phyloP scores from a whole-genome alignment of 352 stramenopile genomes.

The Elongisporangium anandrum region DNA sequence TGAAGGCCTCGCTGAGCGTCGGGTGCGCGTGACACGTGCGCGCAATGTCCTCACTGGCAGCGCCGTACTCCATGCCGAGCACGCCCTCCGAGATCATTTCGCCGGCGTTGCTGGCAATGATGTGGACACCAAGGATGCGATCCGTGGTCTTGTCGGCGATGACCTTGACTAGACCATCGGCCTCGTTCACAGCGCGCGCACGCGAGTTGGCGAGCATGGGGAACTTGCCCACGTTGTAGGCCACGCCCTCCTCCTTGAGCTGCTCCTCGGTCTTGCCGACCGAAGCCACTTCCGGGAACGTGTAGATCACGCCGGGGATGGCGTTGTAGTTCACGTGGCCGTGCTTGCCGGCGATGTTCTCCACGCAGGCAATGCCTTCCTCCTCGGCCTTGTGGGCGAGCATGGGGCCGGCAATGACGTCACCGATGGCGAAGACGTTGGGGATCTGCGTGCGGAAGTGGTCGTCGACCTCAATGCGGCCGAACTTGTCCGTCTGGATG shows the following conservation, averaged over 20 bases:
- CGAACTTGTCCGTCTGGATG: slow-evolving; percentile 96
- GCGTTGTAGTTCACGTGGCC: slow-evolving; percentile 99
- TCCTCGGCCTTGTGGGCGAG: slow-evolving; percentile 99
- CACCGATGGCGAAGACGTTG: slow-evolving; percentile 96
- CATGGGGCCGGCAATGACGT: slow-evolving; percentile 98
- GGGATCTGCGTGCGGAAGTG: slow-evolving; percentile 95
- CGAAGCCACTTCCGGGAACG: slow-evolving; percentile 94
- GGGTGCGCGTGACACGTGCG: slow-evolving; percentile 98
- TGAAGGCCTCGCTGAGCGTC: slow-evolving; percentile 98
- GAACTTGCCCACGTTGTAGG: slow-evolving; percentile 98
- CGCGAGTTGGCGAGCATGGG: slow-evolving; percentile 97
- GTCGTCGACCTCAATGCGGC: slow-evolving; percentile 96
- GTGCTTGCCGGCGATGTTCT: slow-evolving; percentile 96
- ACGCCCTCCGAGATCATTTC: slow-evolving; percentile 99
- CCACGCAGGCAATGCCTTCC: slow-evolving; percentile 96
- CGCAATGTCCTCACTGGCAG: slow-evolving; percentile 97
- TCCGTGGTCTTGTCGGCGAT: slow-evolving; percentile 97
- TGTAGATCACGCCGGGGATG: slow-evolving; percentile 99
- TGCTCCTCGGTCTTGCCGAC: slow-evolving; percentile 98
- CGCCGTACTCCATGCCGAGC: slow-evolving; percentile 98
- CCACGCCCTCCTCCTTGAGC: slow-evolving; percentile 92
- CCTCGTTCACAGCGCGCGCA: slow-evolving; percentile 91
- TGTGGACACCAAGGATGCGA: slow-evolving; percentile 98
- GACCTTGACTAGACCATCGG: slow-evolving; percentile 98
- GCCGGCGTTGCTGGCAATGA: slow-evolving; percentile 98